Conservation (phyloP, 805 yeast species). For the Saccharomyces eubayanus region DNA sequence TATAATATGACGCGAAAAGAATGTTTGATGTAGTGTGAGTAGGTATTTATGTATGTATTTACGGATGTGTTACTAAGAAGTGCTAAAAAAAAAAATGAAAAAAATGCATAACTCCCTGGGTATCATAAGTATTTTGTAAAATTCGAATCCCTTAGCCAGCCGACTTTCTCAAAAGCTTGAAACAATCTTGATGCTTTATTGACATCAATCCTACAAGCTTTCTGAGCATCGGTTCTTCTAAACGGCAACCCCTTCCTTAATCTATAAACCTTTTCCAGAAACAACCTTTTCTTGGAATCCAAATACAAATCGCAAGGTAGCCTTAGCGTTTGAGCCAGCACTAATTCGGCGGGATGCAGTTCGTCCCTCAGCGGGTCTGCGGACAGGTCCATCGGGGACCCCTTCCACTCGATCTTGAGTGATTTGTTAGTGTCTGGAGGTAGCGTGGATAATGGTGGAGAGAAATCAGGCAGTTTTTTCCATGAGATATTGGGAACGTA, state of each 20-base stretch:
- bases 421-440: slow-evolving; percentile 59
- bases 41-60: slow-evolving; percentile 1
- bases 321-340: slow-evolving; percentile 79
- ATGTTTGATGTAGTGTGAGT: neutral
- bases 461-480: slow-evolving; percentile 69
- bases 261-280: slow-evolving; percentile 80
- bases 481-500: slow-evolving; percentile 47
- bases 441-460: slow-evolving; percentile 60
- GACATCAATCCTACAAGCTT: slow-evolving; percentile 94
- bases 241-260: slow-evolving; percentile 64
- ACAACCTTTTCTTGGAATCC: slow-evolving; percentile 74
- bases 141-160: slow-evolving; percentile 78
- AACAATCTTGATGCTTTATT: slow-evolving; percentile 88
- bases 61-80: slow-evolving; percentile 1
- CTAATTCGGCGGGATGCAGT: slow-evolving; percentile 87
- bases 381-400: slow-evolving; percentile 88
- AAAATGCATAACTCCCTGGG: neutral
- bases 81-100: slow-evolving; percentile 2
- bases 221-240: slow-evolving; percentile 95
- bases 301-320: slow-evolving; percentile 79
- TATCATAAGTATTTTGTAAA: slow-evolving; percentile 41
- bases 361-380: slow-evolving; percentile 62
- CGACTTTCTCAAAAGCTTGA: slow-evolving; percentile 85
- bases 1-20: neutral
- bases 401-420: slow-evolving; percentile 93